phyloP scores from a whole-genome alignment of 768 basidiomycete genomes.

The Boletus fagicola region DNA sequence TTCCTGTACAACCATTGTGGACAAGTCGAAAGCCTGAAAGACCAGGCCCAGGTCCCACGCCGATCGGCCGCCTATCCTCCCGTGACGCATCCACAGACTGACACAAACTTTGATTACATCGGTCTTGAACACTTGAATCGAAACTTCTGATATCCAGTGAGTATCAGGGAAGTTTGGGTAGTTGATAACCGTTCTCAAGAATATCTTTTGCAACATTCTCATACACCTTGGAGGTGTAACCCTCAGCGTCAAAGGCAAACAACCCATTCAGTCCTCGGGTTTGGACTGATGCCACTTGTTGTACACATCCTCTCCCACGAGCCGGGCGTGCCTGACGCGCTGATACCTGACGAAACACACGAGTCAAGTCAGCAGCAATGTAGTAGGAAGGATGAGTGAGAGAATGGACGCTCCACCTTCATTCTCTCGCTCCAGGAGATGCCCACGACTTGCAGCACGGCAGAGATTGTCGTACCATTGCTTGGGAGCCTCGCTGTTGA shows the following conservation, averaged over 20 bases:
- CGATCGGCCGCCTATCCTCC: neutral
- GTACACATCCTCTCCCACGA: neutral
- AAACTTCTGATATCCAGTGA: neutral
- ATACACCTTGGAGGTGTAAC: neutral
- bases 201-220: neutral
- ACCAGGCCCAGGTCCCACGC: no score
- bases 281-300: neutral
- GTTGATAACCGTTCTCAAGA: neutral
- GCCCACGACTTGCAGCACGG: neutral
- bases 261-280: neutral
- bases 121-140: neutral
- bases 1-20: neutral
- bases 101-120: neutral
- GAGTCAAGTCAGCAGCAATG: neutral
- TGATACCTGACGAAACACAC: neutral
- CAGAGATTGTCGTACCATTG: constrained; percentile 26
- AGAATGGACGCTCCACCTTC: neutral
- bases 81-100: neutral
- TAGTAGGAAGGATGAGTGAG: neutral
- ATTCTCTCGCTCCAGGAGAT: neutral
- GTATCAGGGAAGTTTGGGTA: neutral
- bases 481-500: constrained; percentile 19
- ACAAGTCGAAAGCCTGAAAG: neutral
- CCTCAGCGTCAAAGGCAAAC: neutral
- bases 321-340: neutral